phyloP scores from a whole-genome alignment of 1,284 basidiomycete species.

The Tilletia setariae region DNA sequence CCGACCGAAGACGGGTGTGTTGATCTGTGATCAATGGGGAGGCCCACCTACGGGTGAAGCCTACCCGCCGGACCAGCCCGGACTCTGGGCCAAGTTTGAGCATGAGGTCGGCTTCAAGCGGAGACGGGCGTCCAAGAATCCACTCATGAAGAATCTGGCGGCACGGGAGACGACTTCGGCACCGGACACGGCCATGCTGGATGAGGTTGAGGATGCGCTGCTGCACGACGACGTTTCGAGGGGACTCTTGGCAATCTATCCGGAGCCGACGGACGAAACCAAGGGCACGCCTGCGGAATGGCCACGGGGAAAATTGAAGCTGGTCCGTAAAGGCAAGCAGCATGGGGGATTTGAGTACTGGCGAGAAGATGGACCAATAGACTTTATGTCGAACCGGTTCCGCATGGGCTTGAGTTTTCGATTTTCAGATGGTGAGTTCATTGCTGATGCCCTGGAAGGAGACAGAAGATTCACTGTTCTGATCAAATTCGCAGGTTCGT shows the following conservation, averaged over 20 bases:
- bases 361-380: slow-evolving; percentile 45
- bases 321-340: slow-evolving; percentile 34
- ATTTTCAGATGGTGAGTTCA: slow-evolving; percentile 26
- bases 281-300: slow-evolving; percentile 34
- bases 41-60: slow-evolving; percentile 34
- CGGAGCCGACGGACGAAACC: slow-evolving; percentile 15
- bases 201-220: slow-evolving; percentile 17
- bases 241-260: not conserved
- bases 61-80: slow-evolving; percentile 25
- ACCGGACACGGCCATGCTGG: slow-evolving; percentile 15
- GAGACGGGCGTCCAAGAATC: not conserved
- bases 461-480: not conserved
- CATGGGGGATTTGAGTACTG: slow-evolving; percentile 46
- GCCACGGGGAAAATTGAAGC: slow-evolving; percentile 40
- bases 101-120: slow-evolving; percentile 21
- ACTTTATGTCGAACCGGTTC: slow-evolving; percentile 42
- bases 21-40: slow-evolving; percentile 45
- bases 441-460: not conserved
- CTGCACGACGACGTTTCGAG: not conserved
- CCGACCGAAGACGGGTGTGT: slow-evolving; percentile 36
- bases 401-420: slow-evolving; percentile 45
- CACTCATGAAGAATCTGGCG: not conserved
- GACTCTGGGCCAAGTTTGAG: slow-evolving; percentile 20
- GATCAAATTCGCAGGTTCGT: not conserved
- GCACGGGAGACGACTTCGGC: not conserved